Evolutionary conservation across 2,329 filamentous ascomycete species (phyloP), one percentile per base, ranked within the genome.

Genomic region (Lasiodiplodia gonubiensis): DNA sequence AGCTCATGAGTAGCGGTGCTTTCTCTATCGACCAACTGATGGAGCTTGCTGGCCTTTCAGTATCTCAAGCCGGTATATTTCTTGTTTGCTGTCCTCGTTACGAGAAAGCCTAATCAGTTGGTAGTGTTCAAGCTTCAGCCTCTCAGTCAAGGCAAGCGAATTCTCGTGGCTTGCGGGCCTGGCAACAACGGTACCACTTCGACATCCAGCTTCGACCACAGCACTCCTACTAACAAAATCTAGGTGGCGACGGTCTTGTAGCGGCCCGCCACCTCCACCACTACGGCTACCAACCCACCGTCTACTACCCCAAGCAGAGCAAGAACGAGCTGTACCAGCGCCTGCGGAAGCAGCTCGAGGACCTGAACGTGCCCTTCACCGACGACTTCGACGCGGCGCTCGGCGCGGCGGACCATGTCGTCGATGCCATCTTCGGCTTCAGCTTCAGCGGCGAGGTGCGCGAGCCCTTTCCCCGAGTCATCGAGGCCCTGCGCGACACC

Each of bases 11-110:
- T 76, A 88, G 89, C 0, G 88, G 88, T 48, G 93, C 92, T 10
- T 99, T 97, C 81, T 97, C 93, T 12, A 87, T 99, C 66, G 95
- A 98, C 76, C 95, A 99, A 80, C 84, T 99, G 59, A 98, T 99
- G 95, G 95, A 98, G 77, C 83, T 99, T 8, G 95, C 95, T 52
- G 95, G 95, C 0, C 85, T 99, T 0, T 94, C 93, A 0, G 93
- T 98, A 30, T 94, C 94, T 14, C 93, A 98, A 84, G 93, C 91
- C 61, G 89, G 93, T 94, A 76, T 68, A 83, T 76, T 42, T 25
- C 37, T 48, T 46, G 30, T 18, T 0, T 23, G 2, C 12, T 10
- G 4, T 2, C 21, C 8, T 11, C 30, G 7, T 1, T 6, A 35
- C 25, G 21, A 25, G 27, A 63, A 3, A 57, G 37, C 21, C 39